Percentiles rank a stretch among this genome's conserved stretches.
Evolutionary conservation across 1,284 basidiomycete species (phyloP).

Genomic region (Tetrapyrgos nigripes): DNA sequence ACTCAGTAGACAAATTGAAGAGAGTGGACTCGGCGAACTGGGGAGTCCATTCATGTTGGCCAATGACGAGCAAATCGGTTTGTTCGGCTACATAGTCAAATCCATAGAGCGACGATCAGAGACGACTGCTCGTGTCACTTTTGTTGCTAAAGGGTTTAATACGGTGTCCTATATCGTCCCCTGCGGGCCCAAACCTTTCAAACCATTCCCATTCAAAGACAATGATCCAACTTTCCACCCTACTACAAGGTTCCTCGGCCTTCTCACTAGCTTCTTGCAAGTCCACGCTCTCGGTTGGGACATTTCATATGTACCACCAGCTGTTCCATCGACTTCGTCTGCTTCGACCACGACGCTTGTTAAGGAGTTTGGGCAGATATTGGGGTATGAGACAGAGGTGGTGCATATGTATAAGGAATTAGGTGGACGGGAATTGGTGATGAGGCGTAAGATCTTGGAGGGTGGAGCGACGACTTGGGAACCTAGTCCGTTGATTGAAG

Average conservation of each 20-base stretch:
- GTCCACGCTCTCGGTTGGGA: conserved; percentile 62
- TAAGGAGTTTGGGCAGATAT: conserved; percentile 52
- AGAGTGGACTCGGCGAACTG: conserved; percentile 58
- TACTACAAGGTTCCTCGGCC: conserved; percentile 49
- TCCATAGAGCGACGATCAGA: conserved; percentile 48
- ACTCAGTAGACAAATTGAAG: conserved; percentile 58
- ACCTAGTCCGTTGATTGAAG: conserved; percentile 63
- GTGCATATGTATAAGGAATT: conserved; percentile 72
- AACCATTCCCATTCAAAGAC: conserved; percentile 43
- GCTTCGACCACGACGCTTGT: conserved; percentile 57
- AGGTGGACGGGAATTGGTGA: conserved; percentile 68
- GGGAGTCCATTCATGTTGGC: conserved; percentile 51
- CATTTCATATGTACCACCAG: conserved; percentile 56
- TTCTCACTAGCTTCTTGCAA: conserved; percentile 55
- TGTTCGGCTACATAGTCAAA: conserved; percentile 57
- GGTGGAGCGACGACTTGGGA: conserved; percentile 69
- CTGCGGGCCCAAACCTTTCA: conserved; percentile 51
- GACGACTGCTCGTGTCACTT: conserved; percentile 47
- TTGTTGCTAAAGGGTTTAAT: conserved; percentile 34
- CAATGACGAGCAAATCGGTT: conserved; percentile 47
- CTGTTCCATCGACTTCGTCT: conserved; percentile 53
- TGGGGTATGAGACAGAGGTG: conserved; percentile 65
- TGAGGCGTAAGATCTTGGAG: conserved; percentile 57
- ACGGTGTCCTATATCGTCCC: conserved; percentile 45
- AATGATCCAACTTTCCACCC: conserved; percentile 38